Conservation (phyloP, 352 stramenopile species). For the Phytopythium aichiense region DNA sequence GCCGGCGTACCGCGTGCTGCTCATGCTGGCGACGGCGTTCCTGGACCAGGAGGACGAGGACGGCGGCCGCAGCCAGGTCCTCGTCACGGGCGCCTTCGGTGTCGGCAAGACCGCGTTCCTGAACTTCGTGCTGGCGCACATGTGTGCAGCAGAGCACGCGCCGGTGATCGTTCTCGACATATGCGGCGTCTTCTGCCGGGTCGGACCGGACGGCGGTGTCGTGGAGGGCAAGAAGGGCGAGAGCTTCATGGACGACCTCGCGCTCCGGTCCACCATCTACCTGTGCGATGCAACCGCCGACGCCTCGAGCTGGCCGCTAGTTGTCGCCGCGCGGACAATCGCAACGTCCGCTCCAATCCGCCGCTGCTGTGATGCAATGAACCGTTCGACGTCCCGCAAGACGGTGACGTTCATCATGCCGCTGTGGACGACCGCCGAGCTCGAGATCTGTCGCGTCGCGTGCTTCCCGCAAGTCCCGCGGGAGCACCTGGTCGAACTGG, state of each 20-base stretch:
- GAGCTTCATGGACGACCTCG: slow-evolving; percentile 25
- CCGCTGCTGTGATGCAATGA: background rate
- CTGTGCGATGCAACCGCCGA: slow-evolving; percentile 19
- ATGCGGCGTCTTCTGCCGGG: slow-evolving; percentile 23
- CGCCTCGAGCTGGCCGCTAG: background rate
- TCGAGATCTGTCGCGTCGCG: slow-evolving; percentile 24
- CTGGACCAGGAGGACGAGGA: slow-evolving; percentile 15
- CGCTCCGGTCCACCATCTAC: slow-evolving; percentile 21
- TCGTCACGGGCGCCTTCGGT: slow-evolving; percentile 31
- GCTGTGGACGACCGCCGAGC: slow-evolving; percentile 28
- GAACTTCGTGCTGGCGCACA: slow-evolving; percentile 25
- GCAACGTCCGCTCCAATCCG: slow-evolving; percentile 9
- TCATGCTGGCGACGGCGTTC: slow-evolving; percentile 23
- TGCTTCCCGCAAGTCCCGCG: slow-evolving; percentile 23
- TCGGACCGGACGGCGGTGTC: slow-evolving; percentile 19
- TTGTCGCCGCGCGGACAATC: slow-evolving; percentile 22
- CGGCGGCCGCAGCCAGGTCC: slow-evolving; percentile 12
- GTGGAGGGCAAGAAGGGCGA: slow-evolving; percentile 13
- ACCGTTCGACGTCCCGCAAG: slow-evolving; percentile 7
- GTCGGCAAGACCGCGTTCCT: slow-evolving; percentile 39
- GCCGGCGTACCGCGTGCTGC: slow-evolving; percentile 19
- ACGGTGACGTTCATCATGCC: slow-evolving; percentile 30
- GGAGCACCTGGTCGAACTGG: slow-evolving; percentile 19
- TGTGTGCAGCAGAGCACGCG: slow-evolving; percentile 10
- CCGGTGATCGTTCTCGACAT: slow-evolving; percentile 28